phyloP scores from a whole-genome alignment of 2,329 filamentous ascomycete genomes.

The Diaporthe ilicicola region DNA sequence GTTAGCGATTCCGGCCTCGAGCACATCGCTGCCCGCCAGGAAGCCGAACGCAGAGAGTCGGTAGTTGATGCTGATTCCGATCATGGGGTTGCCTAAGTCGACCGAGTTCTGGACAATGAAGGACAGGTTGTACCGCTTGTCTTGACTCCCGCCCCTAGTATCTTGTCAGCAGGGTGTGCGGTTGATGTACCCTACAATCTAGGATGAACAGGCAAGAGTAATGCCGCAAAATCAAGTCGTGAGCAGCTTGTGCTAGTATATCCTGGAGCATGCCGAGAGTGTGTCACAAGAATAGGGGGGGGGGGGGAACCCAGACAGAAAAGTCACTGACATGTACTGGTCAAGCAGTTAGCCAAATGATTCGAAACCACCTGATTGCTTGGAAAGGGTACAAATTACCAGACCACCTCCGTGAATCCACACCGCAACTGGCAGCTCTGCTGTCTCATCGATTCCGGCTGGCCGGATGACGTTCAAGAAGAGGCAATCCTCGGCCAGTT shows the following conservation, averaged over 20 bases:
- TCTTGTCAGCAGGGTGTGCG: constrained; percentile 19
- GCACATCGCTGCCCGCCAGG: constrained; percentile 50
- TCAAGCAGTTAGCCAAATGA: neutral
- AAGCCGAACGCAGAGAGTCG: constrained; percentile 58
- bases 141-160: constrained; percentile 42
- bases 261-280: neutral
- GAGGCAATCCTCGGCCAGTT: constrained; percentile 63
- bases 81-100: constrained; percentile 54
- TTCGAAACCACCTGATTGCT: neutral
- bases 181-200: neutral
- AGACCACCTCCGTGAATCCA: constrained; percentile 63
- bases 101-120: constrained; percentile 62
- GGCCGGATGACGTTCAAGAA: constrained; percentile 67
- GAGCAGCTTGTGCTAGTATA: neutral
- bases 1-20: constrained; percentile 54
- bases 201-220: neutral
- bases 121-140: constrained; percentile 67
- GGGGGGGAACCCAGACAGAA: neutral
- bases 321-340: constrained; percentile 17
- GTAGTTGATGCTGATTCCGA: constrained; percentile 59
- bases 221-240: neutral
- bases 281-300: neutral
- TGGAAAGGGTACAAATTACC: neutral
- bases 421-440: constrained; percentile 61
- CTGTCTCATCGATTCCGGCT: constrained; percentile 48